Base-by-base conservation (phyloP, 192 early-diverging fungal species). In the Rhizophagus sp. region DNA sequence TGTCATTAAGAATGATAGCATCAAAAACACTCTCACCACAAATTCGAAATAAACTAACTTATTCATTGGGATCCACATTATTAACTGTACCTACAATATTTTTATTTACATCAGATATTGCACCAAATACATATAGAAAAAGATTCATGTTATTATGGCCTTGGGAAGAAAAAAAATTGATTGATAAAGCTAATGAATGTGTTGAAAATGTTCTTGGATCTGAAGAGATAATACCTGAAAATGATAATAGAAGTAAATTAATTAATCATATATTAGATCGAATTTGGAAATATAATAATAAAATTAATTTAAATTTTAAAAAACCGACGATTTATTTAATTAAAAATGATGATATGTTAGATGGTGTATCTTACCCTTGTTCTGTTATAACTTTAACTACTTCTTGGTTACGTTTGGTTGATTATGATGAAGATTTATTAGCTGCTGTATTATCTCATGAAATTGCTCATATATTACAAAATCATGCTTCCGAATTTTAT, bases 381-480 rank as follows among this genome's bases (percentile, higher is more conserved):
- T 77, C 75, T 22, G 24, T 8, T 34, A 77, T 77, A 44, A 77
- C 75, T 19, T 25, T 77, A 25, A 77, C 75, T 12, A 77, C 75
- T 25, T 44, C 63, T 66, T 77, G 75, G 75, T 34, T 77, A 66
- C 64, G 75, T 47, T 66, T 77, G 72, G 73, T 86, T 25, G 81
- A 86, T 34, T 82, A 88, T 62, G 82, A 90, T 41, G 79, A 85
- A 25, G 84, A 83, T 34, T 77, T 86, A 36, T 75, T 89, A 33
- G 89, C 89, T 13, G 88, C 86, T 6, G 84, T 90, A 15, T 64
- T 90, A 10, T 83, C 87, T 11, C 89, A 90, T 79, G 89, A 90
- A 71, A 82, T 90, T 17, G 88, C 89, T 5, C 89, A 90, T 75
- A 83, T 85, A 0, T 82, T 90, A 34, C 89, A 90, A 69, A 79